Base-by-base conservation (phyloP, 192 early-diverging fungal genomes). In the Backusella sp. region DNA sequence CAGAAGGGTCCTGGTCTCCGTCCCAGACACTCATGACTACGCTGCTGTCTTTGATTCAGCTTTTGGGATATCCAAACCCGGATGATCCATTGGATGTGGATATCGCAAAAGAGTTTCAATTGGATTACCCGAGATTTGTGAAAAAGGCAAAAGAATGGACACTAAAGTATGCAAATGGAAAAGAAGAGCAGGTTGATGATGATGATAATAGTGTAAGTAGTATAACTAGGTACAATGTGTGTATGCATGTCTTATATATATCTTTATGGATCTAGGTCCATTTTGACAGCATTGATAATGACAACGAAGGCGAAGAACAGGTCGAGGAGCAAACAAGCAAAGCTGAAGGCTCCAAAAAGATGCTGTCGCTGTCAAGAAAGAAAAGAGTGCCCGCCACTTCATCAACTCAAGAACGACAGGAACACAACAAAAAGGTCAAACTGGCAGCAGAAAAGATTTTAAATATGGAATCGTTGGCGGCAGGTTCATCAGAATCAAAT, bases 41-140 rank as follows among this genome's bases (percentile, higher is more conserved):
- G 0, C 79, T 95, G 8, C 77, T 88, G 2, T 88, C 91, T 0
- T 70, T 94, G 21, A 68, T 79, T 1, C 68, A 88, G 46, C 76
- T 95, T 30, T 82, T 95, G 68, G 88, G 78, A 2, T 76, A 79
- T 19, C 93, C 93, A 0, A 95, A 95, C 49, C 91, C 92, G 5
- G 85, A 94, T 36, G 94, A 95, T 71, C 94, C 94, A 42, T 76
- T 95, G 37, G 78, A 90, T 52, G 84, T 88, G 7, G 93, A 94
- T n/a, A 86, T 91, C 53, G 89, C 89, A 0, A 80, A 66, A 39
- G 86, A 90, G 75, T 90, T 79, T 69, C 84, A 86, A 68, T 76
- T 82, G 34, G 74, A 89, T 73, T 66, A 76, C 11, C 72, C 70
- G 0, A 36, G 84, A 4, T 91, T 88, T 75, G 17, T 39, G 8